A percentile compares a stretch with the other conserved stretches of the same genome.
phyloP scores from a whole-genome alignment of 345 rosid genomes.

The Ailanthus altissimus region DNA sequence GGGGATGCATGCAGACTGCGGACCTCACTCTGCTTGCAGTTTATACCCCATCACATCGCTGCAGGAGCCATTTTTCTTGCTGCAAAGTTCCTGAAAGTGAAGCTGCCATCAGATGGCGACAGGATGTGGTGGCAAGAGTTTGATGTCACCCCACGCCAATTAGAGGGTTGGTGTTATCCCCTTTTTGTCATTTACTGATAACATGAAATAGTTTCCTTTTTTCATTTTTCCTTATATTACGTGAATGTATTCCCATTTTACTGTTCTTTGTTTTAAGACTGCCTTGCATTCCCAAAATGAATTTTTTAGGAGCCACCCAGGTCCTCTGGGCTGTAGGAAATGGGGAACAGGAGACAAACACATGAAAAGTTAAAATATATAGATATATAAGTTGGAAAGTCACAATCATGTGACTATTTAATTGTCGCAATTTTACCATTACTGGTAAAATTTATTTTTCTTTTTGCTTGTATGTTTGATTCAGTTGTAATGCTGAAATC shows the following conservation, averaged over 20 bases:
- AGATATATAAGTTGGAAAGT: neutral
- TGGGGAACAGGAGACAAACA: no score
- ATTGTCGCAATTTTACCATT: neutral
- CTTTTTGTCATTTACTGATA: conserved; percentile 2
- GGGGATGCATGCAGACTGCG: conserved; percentile 42
- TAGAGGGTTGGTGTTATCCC: conserved; percentile 39
- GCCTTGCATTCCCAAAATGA: no score
- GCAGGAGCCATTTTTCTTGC: conserved; percentile 57
- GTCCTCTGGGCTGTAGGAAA: no score
- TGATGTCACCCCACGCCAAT: conserved; percentile 45
- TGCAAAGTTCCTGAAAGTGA: conserved; percentile 52
- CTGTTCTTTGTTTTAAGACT: neutral
- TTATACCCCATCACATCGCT: conserved; percentile 52
- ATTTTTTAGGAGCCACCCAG: no score
- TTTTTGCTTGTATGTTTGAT: neutral
- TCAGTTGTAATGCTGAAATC: neutral
- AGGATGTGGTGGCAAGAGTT: conserved; percentile 53
- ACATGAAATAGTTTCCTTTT: neutral
- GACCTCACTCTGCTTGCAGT: conserved; percentile 51
- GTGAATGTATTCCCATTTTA: neutral
- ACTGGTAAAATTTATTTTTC: neutral
- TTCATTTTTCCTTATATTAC: neutral
- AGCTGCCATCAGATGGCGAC: conserved; percentile 53
- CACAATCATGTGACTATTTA: neutral
- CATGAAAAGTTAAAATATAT: neutral